These are phyloP conservation scores for Aspergillus cavernicola DNA, from an alignment of 495 filamentous ascomycete species.

Conservation along the genomic window DNA sequence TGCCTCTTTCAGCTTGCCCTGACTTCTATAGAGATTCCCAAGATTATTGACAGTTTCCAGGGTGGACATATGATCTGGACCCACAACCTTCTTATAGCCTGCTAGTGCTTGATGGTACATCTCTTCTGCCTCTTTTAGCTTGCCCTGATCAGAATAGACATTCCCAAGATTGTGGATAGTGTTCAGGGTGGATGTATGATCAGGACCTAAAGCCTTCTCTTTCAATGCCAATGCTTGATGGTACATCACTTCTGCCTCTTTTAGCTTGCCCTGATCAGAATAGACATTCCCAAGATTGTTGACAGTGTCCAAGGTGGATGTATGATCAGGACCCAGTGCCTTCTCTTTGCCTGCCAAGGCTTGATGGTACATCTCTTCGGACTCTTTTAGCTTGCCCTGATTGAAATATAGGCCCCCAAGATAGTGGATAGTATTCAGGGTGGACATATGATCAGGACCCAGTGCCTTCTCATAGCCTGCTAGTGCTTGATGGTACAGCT, in stretches of 20 bases:
- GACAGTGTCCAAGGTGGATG: not conserved
- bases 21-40: slow-evolving; percentile 22
- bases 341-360: not conserved
- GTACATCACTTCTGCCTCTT: slow-evolving; percentile 1
- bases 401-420: not conserved
- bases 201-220: not conserved
- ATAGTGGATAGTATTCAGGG: not conserved
- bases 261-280: not conserved
- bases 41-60: not conserved
- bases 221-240: not conserved
- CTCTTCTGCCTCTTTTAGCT: not conserved
- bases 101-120: not conserved
- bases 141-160: not conserved
- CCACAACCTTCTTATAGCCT: not conserved
- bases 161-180: not conserved
- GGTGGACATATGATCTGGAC: not conserved
- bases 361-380: not conserved
- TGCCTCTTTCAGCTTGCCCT: slow-evolving; percentile 29
- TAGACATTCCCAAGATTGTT: not conserved
- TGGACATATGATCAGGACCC: slow-evolving; percentile 5
- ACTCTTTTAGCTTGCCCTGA: not conserved
- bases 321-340: not conserved
- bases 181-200: not conserved
- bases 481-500: slow-evolving; percentile 17
- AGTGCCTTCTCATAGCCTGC: slow-evolving; percentile 8